Conservation (phyloP, 2,329 filamentous ascomycete genomes). For the Graphiopsis chlorocephala region DNA sequence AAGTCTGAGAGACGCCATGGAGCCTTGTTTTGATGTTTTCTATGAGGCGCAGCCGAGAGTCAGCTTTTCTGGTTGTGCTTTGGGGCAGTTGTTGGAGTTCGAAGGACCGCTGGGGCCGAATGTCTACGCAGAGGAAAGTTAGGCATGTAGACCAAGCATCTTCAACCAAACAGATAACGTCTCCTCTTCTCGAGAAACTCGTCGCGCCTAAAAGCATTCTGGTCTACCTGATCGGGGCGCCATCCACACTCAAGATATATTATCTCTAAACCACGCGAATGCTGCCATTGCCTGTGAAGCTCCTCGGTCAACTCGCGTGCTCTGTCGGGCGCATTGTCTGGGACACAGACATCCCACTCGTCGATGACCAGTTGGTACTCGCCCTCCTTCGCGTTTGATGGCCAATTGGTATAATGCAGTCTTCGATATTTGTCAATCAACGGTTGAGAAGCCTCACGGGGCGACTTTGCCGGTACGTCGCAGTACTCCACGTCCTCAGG, state of each 20-base stretch:
- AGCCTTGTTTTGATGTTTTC: background rate
- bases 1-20: background rate
- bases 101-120: background rate
- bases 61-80: background rate
- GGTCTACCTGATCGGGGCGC: background rate
- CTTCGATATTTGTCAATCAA: background rate
- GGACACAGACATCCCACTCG: background rate
- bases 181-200: slow-evolving; percentile 1
- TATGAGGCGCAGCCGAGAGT: background rate
- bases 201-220: background rate
- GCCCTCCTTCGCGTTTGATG: background rate
- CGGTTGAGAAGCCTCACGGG: slow-evolving; percentile 1
- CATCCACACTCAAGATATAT: background rate
- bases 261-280: background rate
- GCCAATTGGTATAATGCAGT: background rate
- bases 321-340: too few relatives aligned
- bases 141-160: too few relatives aligned
- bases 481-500: too few relatives aligned
- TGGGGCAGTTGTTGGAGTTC: background rate
- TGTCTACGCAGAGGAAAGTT: background rate
- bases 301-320: background rate
- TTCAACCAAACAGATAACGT: too few relatives aligned
- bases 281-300: background rate
- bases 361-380: background rate
- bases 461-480: background rate